Evolutionary conservation across 192 early-diverging fungal species (phyloP).

Genomic region (Spizellomyces punctatus): DNA sequence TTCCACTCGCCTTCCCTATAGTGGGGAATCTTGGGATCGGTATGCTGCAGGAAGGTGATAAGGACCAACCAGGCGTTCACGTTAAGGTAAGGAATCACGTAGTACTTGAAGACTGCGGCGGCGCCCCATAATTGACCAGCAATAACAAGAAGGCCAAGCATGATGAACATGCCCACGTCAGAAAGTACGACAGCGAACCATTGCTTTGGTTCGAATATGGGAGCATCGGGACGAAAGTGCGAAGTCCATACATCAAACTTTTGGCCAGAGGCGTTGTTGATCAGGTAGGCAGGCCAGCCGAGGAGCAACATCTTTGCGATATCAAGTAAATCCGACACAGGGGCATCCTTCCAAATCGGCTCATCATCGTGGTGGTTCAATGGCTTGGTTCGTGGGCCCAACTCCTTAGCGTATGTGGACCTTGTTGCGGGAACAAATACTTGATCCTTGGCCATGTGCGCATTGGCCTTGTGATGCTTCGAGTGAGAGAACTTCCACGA

Average conservation of each 20-base stretch:
- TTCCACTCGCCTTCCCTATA: constrained; percentile 83
- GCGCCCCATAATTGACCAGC: constrained; percentile 55
- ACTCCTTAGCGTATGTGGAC: constrained; percentile 34
- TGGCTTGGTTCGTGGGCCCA: constrained; percentile 36
- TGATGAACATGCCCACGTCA: constrained; percentile 71
- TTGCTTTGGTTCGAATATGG: constrained; percentile 80
- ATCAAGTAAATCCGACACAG: constrained; percentile 65
- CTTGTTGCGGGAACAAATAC: constrained; percentile 83
- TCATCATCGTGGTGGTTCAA: constrained; percentile 46
- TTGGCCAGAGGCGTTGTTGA: constrained; percentile 79
- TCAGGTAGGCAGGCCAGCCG: constrained; percentile 90
- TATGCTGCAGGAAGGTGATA: constrained; percentile 96
- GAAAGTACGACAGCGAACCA: constrained; percentile 70
- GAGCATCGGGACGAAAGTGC: constrained; percentile 82
- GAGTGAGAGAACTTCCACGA: constrained; percentile 89
- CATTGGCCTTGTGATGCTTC: constrained; percentile 88
- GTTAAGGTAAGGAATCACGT: constrained; percentile 86
- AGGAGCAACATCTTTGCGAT: constrained; percentile 72
- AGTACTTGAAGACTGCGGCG: constrained; percentile 75
- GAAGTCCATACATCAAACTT: constrained; percentile 72
- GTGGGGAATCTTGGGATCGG: constrained; percentile 85
- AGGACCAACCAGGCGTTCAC: constrained; percentile 97
- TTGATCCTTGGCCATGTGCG: constrained; percentile 89
- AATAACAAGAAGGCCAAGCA: constrained; percentile 55
- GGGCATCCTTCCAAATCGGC: constrained; percentile 71